Evolutionary conservation across 2,329 filamentous ascomycete species (phyloP).

Genomic region (Ramichloridium luteum): DNA sequence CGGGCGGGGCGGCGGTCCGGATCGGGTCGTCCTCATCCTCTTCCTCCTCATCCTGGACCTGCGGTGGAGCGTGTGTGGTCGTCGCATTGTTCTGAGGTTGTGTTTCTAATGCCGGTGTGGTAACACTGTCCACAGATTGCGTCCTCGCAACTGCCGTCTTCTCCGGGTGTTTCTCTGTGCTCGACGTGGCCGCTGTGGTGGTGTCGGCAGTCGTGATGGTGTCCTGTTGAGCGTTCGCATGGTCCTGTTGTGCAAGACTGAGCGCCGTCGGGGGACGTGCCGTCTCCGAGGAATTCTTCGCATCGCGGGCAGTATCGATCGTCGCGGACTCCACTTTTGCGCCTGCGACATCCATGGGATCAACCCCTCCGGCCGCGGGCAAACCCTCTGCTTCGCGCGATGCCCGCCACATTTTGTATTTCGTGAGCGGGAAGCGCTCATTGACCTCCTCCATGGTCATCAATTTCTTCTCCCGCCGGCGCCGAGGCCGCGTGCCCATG

Average conservation of each 20-base stretch:
- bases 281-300: conserved; percentile 20
- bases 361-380: conserved; percentile 71
- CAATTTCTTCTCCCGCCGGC: conserved; percentile 89
- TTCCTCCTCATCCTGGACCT: conserved; percentile 53
- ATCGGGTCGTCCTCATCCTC: conserved; percentile 72
- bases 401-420: conserved; percentile 92
- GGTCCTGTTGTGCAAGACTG: conserved; percentile 33
- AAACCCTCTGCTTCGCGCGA: conserved; percentile 72
- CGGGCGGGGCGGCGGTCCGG: conserved; percentile 66
- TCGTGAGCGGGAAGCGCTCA: conserved; percentile 85
- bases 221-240: conserved; percentile 31
- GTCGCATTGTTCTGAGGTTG: conserved; percentile 19
- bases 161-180: conserved; percentile 19
- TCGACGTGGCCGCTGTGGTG: conserved; percentile 14
- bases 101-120: conserved; percentile 6
- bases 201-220: conserved; percentile 11
- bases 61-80: conserved; percentile 37
- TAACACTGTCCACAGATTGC: conserved; percentile 18
- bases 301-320: conserved; percentile 20
- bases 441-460: conserved; percentile 99
- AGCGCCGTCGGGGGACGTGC: conserved; percentile 27
- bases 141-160: conserved; percentile 23
- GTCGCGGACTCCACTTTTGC: conserved; percentile 37
- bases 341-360: conserved; percentile 22
- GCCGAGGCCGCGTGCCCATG: conserved; percentile 66